Evolutionary conservation across 2,329 filamentous ascomycete species (phyloP).

Genomic region (Diaporthe sp.): DNA sequence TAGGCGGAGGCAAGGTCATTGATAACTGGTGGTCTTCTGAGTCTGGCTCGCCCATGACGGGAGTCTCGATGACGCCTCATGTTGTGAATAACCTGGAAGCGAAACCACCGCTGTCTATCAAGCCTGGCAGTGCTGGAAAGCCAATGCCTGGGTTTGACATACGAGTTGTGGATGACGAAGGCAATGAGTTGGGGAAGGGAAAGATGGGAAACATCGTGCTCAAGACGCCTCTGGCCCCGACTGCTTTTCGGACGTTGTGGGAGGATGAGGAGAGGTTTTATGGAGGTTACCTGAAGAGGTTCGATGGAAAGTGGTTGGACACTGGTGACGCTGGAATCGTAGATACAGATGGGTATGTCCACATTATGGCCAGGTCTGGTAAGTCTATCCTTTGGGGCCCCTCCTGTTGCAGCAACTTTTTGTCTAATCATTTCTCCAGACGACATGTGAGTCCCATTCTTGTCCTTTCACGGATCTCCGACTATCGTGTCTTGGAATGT

Average conservation of each 20-base stretch:
- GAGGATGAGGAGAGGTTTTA: conserved; percentile 89
- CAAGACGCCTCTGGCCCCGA: conserved; percentile 84
- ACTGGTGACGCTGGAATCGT: conserved; percentile 93
- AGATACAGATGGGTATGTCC: conserved; percentile 78
- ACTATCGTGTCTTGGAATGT: no score
- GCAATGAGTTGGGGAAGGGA: conserved; percentile 77
- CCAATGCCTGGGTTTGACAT: conserved; percentile 94
- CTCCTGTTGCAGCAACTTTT: conserved; percentile 64
- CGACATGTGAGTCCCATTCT: conserved; percentile 69
- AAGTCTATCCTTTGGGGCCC: neutral
- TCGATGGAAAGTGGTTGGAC: conserved; percentile 86
- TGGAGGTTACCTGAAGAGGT: conserved; percentile 85
- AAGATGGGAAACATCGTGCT: conserved; percentile 95
- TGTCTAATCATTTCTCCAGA: conserved; percentile 59
- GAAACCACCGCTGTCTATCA: conserved; percentile 72
- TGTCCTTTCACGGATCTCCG: no score
- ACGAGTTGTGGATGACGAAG: conserved; percentile 84
- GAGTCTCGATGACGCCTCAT: conserved; percentile 68
- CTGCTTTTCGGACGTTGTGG: conserved; percentile 89
- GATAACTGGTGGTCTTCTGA: conserved; percentile 76
- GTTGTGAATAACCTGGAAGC: conserved; percentile 56
- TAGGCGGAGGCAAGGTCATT: conserved; percentile 69
- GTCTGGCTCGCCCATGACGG: conserved; percentile 71
- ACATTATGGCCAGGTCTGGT: conserved; percentile 71
- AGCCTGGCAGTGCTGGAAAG: conserved; percentile 90